Base-by-base conservation (phyloP, 306 rosid species). In the Cucumis melo region DNA sequence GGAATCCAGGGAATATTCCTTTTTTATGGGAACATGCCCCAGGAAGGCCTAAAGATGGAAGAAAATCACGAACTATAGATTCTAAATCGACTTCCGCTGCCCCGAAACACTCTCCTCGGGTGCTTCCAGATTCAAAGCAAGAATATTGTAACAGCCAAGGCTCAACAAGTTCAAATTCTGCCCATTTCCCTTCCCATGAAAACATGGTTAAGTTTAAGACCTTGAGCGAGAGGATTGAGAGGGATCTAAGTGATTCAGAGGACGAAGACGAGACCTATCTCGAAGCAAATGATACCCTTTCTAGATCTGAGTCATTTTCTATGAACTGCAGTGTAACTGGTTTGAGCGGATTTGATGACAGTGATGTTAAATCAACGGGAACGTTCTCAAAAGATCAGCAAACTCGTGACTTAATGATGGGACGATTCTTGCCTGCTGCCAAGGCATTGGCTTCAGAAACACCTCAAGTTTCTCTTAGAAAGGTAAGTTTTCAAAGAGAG, bases 1-100 rank as follows among this genome's bases (percentile, higher is more conserved):
- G 95, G 53, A 80, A 89, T 70, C 87, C 91, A 5, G 97, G 97
- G 70, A 85, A 62, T 29, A 81, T 94, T 80, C 98, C 98, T 77
- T 94, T 94, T 80, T 24, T 81, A 10, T 94, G 98, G 97, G 98
- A 94, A 82, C 83, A 88, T 67, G 81, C 85, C 36, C 98, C 98
- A 8, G 97, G 98, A 82, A 87, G 56, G 80, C 98, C 97, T 1
- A 94, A 90, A 56, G 89, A 86, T 81, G 96, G 85, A 80, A 83
- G 77, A 60, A 74, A 78, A 73, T 75, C 82, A 50, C 84, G 64
- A 27, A 61, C 63, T 17, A n/a, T 19, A 21, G 75, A 36, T 84
- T 48, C 32, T 79, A 84, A 81, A 38, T 10, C 48, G 78, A 80
- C 80, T 82, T 77, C 61, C n/a, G 48, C 70, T 20, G 38, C 80